These are phyloP conservation scores for Aspergillus latus DNA, from an alignment of 2,329 filamentous ascomycete species.

Conservation along the genomic window DNA sequence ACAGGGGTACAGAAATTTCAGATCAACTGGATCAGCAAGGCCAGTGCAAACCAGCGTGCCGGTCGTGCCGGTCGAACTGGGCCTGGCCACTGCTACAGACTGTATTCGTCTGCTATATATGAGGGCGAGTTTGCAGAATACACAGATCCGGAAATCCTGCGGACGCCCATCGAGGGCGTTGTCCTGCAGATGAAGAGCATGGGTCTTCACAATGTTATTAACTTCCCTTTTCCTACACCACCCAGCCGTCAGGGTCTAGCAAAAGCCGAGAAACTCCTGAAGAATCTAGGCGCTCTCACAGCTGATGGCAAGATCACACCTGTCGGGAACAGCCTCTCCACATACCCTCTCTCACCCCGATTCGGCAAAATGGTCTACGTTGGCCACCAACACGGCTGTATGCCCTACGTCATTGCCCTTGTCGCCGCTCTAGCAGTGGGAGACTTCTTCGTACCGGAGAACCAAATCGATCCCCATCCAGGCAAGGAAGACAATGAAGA, in stretches of 20 bases:
- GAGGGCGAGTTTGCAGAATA: conserved; percentile 83
- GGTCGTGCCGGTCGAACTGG: conserved; percentile 95
- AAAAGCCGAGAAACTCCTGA: conserved; percentile 81
- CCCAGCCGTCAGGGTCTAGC: conserved; percentile 74
- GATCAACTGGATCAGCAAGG: conserved; percentile 96
- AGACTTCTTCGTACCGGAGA: conserved; percentile 82
- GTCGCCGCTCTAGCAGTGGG: conserved; percentile 86
- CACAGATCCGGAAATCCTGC: conserved; percentile 80
- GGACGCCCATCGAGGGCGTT: conserved; percentile 89
- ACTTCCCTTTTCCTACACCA: conserved; percentile 94
- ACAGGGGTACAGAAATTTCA: conserved; percentile 96
- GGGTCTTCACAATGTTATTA: conserved; percentile 83
- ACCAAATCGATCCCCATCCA: conserved; percentile 65
- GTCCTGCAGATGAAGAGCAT: conserved; percentile 94
- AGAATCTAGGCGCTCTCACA: conserved; percentile 79
- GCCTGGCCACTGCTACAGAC: conserved; percentile 89
- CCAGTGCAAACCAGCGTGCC: conserved; percentile 84
- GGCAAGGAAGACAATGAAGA: conserved; percentile 41
- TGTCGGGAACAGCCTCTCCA: conserved; percentile 76
- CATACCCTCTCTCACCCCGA: conserved; percentile 86
- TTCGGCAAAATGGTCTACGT: conserved; percentile 91
- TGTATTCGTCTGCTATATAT: conserved; percentile 93
- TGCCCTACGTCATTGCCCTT: conserved; percentile 82
- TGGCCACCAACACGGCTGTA: conserved; percentile 76
- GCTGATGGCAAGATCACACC: conserved; percentile 72